Evolutionary conservation across 1,284 basidiomycete genomes (phyloP), one percentile per base, ranked within the genome.

Genomic region (Termitomyces sp.): DNA sequence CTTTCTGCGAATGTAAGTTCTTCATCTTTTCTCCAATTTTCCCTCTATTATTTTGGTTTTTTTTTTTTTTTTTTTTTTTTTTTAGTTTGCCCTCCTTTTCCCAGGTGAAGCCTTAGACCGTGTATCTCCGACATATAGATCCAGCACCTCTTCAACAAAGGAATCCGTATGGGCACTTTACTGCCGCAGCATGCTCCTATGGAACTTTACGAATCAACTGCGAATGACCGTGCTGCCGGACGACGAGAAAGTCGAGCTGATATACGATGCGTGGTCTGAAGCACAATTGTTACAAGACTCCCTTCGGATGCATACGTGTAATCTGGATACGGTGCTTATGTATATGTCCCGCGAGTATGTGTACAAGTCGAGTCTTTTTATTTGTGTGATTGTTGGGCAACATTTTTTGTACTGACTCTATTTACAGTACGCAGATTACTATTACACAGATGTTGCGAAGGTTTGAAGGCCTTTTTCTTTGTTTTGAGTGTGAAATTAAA

Each of bases 111-210:
- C 75, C 9, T 68, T 77, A 45, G 79, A 84, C 63, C 78, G 79
- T 53, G 66, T 65, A 52, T 76, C 67, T 50, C 69, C 67, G 58
- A 68, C 60, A 55, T 76, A 70, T 71, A 74, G 62, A 55, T 68
- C 65, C 26, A 61, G 63, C n/a, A 64, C 68, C 43, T 68, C 68
- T 34, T 82, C 83, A 12, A 76, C 83, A 10, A 88, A 88, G 65
- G 85, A 90, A 59, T 83, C 83, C 8, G 74, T 90, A 2, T 90
- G 87, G 86, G 88, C 86, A 0, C 72, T 91, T 33, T 88, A 88
- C 64, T 88, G 84, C 69, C 82, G 88, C 48, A 82, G 82, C 65
- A 86, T 90, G 84, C 75, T 91, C 10, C 73, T 90, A 1, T 89
- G 86, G 83, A 86, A 80, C 64, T 84, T 82, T 62, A 84, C 81